Base-by-base conservation (phyloP, 2,329 filamentous ascomycete genomes). In the Aspergillus novoparasiticus region DNA sequence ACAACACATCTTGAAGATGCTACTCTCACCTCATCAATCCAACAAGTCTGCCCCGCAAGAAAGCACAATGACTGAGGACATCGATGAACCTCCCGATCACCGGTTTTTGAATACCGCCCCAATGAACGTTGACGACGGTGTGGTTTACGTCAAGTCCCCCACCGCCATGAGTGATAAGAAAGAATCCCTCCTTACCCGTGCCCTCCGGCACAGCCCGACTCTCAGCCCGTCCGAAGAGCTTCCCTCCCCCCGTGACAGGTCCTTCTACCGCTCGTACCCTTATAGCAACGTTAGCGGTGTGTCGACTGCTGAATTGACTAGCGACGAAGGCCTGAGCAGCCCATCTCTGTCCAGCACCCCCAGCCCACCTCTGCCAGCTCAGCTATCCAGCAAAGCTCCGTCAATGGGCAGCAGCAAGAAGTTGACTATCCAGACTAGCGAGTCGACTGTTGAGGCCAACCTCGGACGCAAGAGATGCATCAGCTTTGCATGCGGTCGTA, bases 281-380 rank as follows among this genome's bases (percentile, higher is more conserved):
- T 90, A 89, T 75, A 96, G 92, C 82, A 94, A 90, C 73, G 82
- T 88, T 69, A 97, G 93, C 79, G 80, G 90, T 64, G 85, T 91
- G 53, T 97, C 94, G 1, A 96, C 93, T 3, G 91, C 91, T 43
- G 94, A 97, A 68, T 84, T 98, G 62, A 97, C 93, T n/a, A 97
- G 94, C 78, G 95, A 97, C 73, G 95, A 92, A 62, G 94, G 92
- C 63, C 81, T 96, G 63, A 96, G 94, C 21, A 97, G 93, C 72
- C 93, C 94, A 48, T 90, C 92, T n/a, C 85, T 93, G 61, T 92
- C 92, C 41, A 93, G 88, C 76, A 94, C 93, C 0, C 93, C 94
- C 0, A 98, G 94, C 73, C 94, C 95, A 21, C 93, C 93, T n/a
- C 83, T 90, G 3, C 84, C 88, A 1, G 68, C 78, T 59, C 77